Conservation (phyloP, 2,329 filamentous ascomycete species). For the Monosporascus ibericus region DNA sequence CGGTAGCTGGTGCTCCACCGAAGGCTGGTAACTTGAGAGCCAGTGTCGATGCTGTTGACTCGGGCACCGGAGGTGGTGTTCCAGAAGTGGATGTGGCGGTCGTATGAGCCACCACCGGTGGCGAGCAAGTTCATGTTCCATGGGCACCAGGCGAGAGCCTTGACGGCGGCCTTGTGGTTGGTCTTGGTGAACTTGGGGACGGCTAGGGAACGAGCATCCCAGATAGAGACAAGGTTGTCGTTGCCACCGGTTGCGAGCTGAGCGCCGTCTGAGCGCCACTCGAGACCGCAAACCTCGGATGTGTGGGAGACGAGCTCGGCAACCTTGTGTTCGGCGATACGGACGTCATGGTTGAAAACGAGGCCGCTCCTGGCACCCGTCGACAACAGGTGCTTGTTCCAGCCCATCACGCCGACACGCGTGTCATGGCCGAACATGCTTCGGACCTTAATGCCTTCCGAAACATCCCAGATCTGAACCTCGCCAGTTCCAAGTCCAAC, state of each 20-base stretch:
- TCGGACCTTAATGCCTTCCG: slow-evolving; percentile 89
- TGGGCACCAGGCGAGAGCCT: slow-evolving; percentile 96
- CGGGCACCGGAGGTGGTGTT: slow-evolving; percentile 96
- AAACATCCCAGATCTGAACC: slow-evolving; percentile 98
- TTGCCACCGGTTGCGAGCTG: slow-evolving; percentile 97
- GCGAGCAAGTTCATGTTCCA: slow-evolving; percentile 98
- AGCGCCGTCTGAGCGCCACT: slow-evolving; percentile 94
- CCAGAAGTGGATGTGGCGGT: slow-evolving; percentile 99
- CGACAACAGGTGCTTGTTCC: slow-evolving; percentile 97
- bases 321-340: slow-evolving; percentile 95
- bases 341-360: slow-evolving; percentile 98
- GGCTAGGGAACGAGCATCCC: slow-evolving; percentile 88
- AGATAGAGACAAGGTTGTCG: slow-evolving; percentile 98
- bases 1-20: slow-evolving; percentile 97
- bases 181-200: slow-evolving; percentile 99
- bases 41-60: slow-evolving; percentile 98
- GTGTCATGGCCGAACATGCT: slow-evolving; percentile 98
- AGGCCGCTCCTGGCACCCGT: slow-evolving; percentile 91
- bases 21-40: slow-evolving; percentile 92
- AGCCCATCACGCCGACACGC: slow-evolving; percentile 95
- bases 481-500: slow-evolving; percentile 93
- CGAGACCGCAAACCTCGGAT: slow-evolving; percentile 93
- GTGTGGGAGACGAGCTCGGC: slow-evolving; percentile 96
- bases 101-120: slow-evolving; percentile 92
- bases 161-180: slow-evolving; percentile 98